Base-by-base conservation (phyloP, 108 stramenopile species). In the Fragilaria radians region DNA sequence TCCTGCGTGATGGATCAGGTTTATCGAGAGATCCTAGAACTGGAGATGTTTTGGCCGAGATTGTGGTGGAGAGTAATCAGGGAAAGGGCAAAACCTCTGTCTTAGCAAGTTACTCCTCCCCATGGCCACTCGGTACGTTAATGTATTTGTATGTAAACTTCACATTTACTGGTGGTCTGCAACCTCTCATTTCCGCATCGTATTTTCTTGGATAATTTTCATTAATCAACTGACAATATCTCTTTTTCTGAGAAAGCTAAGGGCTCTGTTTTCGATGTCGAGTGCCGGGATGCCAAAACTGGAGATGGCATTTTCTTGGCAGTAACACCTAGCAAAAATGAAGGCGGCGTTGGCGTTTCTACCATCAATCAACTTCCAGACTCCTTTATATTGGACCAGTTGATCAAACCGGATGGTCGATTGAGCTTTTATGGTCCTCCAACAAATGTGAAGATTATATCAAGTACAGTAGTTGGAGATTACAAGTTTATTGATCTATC, bases 1-100 rank as follows among this genome's bases (percentile, higher is more conserved):
- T 88, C 5, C 65, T 92, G 34, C 69, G 86, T 0, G 90, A 88
- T 48, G 90, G 90, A 0, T 81, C 73, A 3, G 90, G 88, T 28
- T 76, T 88, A 0, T 52, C 67, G 5, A 73, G 80, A 48, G 77
- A 82, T 36, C 1, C 71, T 0, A 54, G 66, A 45, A 53, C 56
- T 9, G 85, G 85, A 2, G 66, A 72, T 52, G 83, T 92, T 1
- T 47, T 77, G n/a, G 90, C 90, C 0, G 90, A 88, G 62, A 79
- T 92, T 33, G 50, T 92, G 19, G 68, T 91, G 5, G 33, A 66
- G 45, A 30, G 36, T 7, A 42, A 3, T 17, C 70, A 65, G 1
- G 59, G 66, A 33, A 70, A 66, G 27, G 57, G 73, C 19, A 56
- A 73, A 9, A 71, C 75, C 2, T 46, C 81, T 1, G 78, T 88